Base-by-base conservation (phyloP, 352 stramenopile species). In the Globisporangium viniferum region DNA sequence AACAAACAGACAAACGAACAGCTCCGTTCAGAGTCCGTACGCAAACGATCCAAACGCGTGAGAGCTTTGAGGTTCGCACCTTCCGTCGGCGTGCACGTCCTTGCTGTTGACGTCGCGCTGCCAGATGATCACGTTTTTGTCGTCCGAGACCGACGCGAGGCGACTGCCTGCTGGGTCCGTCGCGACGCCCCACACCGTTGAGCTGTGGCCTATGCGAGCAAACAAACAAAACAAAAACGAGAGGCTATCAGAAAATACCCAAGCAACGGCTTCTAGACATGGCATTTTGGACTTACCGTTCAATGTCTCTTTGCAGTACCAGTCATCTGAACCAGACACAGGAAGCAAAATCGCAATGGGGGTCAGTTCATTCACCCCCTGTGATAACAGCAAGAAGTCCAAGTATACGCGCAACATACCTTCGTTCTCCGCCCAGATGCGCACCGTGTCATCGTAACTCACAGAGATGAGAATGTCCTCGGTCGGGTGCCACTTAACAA, bases 401-500 rank as follows among this genome's bases (percentile, higher is more conserved):
- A 6, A 54, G 14, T 4, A 3, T n/a, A 57, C 15, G 41, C 2
- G 5, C 31, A 33, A 33, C 35, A 54, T n/a, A 83, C 76, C 77
- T 20, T 94, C 89, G 72, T 98, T 97, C 66, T 98, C 94, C 0
- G 87, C 93, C 97, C 97, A 99, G 12, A 99, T 72, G 67, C 90
- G 93, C 22, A 99, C 86, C 0, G 95, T 99, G 73, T 99, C 89
- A 70, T 99, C 98, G 73, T 99, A 99, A 67, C 91, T 98, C 18
- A 83, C 82, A 8, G 84, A 97, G 54, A 97, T 81, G 8, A 97
- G 80, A 18, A 95, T 63, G 61, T 97, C 87, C 48, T 93, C 79
- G 18, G 73, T 92, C 27, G 92, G 90, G 64, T 98, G 93, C 89
- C 97, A 99, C 49, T 75, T 77, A 60, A 99, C 85, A 64, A 88